Base-by-base conservation (phyloP, 1,139 yeast species). In the Kodamaea fungicola region DNA sequence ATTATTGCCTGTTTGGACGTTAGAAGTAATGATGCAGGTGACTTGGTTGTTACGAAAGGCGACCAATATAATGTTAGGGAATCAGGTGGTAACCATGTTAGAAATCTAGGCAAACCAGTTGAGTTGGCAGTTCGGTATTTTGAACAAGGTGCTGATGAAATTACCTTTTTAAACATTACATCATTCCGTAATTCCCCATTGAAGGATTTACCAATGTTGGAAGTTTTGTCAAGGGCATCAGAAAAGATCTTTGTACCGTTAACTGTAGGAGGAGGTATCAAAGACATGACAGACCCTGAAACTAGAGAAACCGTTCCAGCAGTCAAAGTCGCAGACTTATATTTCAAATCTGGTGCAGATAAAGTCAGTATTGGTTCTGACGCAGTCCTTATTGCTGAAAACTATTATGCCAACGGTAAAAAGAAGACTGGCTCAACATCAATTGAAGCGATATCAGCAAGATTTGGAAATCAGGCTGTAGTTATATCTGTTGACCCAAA, bases 301-400 rank as follows among this genome's bases (percentile, higher is more conserved):
- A 51, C 73, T 2, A 90, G 92, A 19, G 77, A 81, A 13, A 49
- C 62, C 4, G 80, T 87, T 10, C 82, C 96, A 7, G 97, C 98
- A 0, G 76, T 84, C 26, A 83, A 89, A 40, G 96, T 92, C 10
- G 98, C 98, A 0, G 79, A 87, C 33, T 68, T 88, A 49, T 92
- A 92, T 58, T 92, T 92, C 71, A 74, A 89, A 42, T 86, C 97
- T 0, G 98, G 98, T 40, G 98, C 98, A 8, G 98, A 92, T 62
- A 92, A 92, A 58, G 95, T 92, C 4, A 86, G 96, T 37, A 92
- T 92, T 55, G 98, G 98, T 8, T 80, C 95, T n/a, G 98, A 92
- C 65, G 95, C 98, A 0, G 98, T 92, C 1, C 60, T 64, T 33
- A 95, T 95, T 29, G 97, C 97, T 4, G 96, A 89, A 55, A 70